Base-by-base conservation (phyloP, 2,329 filamentous ascomycete species). In the Alternaria metachromatica region DNA sequence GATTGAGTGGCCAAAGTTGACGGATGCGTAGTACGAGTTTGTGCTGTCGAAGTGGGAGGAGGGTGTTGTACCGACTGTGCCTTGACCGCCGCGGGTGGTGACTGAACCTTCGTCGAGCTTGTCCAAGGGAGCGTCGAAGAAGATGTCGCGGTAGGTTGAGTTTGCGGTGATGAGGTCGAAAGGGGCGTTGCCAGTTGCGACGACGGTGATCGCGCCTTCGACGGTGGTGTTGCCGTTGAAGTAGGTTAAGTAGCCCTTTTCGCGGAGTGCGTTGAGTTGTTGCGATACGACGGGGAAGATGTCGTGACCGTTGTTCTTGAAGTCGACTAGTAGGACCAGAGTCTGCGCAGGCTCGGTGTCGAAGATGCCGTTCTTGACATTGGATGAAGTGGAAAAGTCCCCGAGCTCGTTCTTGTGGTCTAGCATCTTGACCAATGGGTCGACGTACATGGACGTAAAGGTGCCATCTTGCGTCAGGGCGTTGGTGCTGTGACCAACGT, bases 1-100 rank as follows among this genome's bases (percentile, higher is more conserved):
- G 13, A 92, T 82, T 1, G 84, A 76, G 4, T 77, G 72, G 18
- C 77, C 79, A 72, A 92, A 89, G 15, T 86, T 84, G 4, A 85
- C 84, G 51, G 87, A 89, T 18, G 90, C 88, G 76, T 92, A 92
- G 78, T 88, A 89, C 4, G 88, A 90, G 75, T 91, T 92, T 18
- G 80, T 79, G 0, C 76, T 76, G 66, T 82, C 80, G 26, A 82
- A 78, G 3, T 71, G 72, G 30, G 81, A 79, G 4, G 75, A 64
- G 3, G 72, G 70, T 2, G 77, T 70, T 45, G 81, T 80, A 55
- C 81, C 81, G 55, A 82, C 80, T 15, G 78, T 76, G 58, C 84
- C 85, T 76, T 87, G 85, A 23, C 83, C 82, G 9, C 63, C 62
- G 12, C 44, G 51, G 11, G 20, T 46, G 30, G 15, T 15, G 37